These are phyloP conservation scores for Triticum timopheevii DNA, from an alignment of 176 grass and related monocot species.

Conservation along the genomic window DNA sequence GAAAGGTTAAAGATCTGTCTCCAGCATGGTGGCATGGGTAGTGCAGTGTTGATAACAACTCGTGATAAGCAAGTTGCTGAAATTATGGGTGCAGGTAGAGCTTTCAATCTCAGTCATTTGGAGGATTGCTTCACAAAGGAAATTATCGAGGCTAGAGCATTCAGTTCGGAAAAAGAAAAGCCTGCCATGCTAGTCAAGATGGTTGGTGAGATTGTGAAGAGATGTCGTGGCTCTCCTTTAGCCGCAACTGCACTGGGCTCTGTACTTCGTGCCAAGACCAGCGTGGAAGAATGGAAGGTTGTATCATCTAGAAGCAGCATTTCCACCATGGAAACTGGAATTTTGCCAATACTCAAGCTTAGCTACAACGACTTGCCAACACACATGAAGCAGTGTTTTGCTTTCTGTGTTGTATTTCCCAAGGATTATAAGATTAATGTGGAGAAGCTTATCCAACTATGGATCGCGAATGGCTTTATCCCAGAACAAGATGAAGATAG, in stretches of 20 bases:
- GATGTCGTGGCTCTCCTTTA: background rate
- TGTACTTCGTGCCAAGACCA: background rate
- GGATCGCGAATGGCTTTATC: background rate
- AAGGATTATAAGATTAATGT: constrained; percentile 15
- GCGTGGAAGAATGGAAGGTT: background rate
- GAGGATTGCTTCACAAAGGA: background rate
- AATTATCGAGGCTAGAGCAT: background rate
- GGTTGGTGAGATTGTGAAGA: background rate
- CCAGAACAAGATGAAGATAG: background rate
- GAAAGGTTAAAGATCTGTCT: background rate
- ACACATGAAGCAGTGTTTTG: constrained; percentile 26
- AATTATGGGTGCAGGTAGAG: background rate
- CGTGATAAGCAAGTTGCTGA: background rate
- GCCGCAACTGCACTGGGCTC: background rate
- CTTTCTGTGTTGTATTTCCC: constrained; percentile 15
- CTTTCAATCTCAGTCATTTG: background rate
- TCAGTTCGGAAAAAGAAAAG: background rate
- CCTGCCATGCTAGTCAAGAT: background rate
- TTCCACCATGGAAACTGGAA: background rate
- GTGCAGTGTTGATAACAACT: background rate
- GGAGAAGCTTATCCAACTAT: background rate
- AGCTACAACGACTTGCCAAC: background rate
- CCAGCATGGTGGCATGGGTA: background rate
- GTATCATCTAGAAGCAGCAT: background rate
- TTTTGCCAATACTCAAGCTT: background rate